Conservation (phyloP, 2,329 filamentous ascomycete genomes). For the Dactylella cylindrospora region DNA sequence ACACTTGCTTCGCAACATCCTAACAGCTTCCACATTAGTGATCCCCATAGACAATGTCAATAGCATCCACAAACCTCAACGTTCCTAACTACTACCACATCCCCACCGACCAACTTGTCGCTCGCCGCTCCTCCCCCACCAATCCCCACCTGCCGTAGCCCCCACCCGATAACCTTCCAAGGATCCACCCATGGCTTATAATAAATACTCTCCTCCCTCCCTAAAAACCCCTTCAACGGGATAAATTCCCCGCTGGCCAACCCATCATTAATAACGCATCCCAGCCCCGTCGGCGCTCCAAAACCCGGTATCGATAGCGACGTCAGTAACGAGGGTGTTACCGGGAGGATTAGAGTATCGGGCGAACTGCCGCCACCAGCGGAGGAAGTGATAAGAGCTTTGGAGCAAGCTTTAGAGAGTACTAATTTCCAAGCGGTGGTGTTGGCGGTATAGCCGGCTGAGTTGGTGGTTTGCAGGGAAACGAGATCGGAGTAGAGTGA, state of each 20-base stretch:
- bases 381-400: conserved; percentile 53
- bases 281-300: conserved; percentile 77
- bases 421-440: conserved; percentile 75
- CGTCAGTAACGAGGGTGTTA: conserved; percentile 66
- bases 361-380: conserved; percentile 51
- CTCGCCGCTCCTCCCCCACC: conserved; percentile 48
- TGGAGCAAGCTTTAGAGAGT: conserved; percentile 66
- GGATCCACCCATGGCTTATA: conserved; percentile 55
- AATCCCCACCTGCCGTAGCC: conserved; percentile 44
- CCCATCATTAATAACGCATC: conserved; percentile 75
- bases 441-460: conserved; percentile 82
- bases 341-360: conserved; percentile 59
- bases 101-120: conserved; percentile 52
- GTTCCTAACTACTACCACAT: conserved; percentile 59
- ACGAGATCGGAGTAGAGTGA: conserved; percentile 88
- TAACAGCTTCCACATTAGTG: conserved; percentile 44
- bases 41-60: not conserved
- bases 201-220: conserved; percentile 69
- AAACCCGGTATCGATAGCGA: conserved; percentile 74
- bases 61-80: conserved; percentile 56
- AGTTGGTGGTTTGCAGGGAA: conserved; percentile 72
- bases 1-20: conserved; percentile 61
- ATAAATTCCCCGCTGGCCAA: conserved; percentile 69
- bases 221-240: conserved; percentile 68
- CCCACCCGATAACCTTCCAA: conserved; percentile 47